These are phyloP conservation scores for Mycena pura DNA, from an alignment of 768 basidiomycete genomes.

Conservation along the genomic window DNA sequence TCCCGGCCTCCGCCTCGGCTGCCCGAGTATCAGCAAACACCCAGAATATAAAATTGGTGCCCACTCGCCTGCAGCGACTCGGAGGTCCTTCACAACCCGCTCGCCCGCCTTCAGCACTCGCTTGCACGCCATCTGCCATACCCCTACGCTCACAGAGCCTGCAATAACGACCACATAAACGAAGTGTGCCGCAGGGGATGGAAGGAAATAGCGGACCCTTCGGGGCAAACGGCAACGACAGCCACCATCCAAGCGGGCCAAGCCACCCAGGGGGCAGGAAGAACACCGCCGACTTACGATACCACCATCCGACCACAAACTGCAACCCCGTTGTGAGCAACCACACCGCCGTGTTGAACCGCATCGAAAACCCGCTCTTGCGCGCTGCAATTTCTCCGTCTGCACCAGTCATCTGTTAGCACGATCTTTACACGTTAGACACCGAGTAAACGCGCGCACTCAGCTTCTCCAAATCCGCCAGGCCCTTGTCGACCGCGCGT, in stretches of 20 bases:
- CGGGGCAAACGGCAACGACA: constrained; percentile 92
- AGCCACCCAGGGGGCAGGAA: constrained; percentile 93
- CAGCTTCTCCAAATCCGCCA: constrained; percentile 89
- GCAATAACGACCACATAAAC: not conserved
- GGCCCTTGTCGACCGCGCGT: constrained; percentile 88
- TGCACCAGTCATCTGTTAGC: constrained; percentile 42
- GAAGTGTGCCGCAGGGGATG: not conserved
- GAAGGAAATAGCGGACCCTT: constrained; percentile 57
- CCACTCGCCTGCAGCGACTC: constrained; percentile 21
- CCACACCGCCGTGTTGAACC: constrained; percentile 82
- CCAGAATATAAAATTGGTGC: not conserved
- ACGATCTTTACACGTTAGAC: not conserved
- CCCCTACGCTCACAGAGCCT: constrained; percentile 93
- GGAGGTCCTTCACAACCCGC: constrained; percentile 69
- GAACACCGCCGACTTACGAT: constrained; percentile 89
- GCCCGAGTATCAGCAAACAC: constrained; percentile 24
- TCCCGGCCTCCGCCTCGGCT: constrained; percentile 19
- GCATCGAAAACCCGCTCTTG: constrained; percentile 68
- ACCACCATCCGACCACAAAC: constrained; percentile 89
- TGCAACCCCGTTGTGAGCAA: constrained; percentile 86
- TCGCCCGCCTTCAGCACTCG: constrained; percentile 84
- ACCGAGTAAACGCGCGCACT: constrained; percentile 63
- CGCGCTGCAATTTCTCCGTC: constrained; percentile 69
- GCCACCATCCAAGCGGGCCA: constrained; percentile 86
- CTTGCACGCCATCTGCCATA: constrained; percentile 96